Evolutionary conservation across 768 basidiomycete species (phyloP).

Genomic region (Mycena galopus): DNA sequence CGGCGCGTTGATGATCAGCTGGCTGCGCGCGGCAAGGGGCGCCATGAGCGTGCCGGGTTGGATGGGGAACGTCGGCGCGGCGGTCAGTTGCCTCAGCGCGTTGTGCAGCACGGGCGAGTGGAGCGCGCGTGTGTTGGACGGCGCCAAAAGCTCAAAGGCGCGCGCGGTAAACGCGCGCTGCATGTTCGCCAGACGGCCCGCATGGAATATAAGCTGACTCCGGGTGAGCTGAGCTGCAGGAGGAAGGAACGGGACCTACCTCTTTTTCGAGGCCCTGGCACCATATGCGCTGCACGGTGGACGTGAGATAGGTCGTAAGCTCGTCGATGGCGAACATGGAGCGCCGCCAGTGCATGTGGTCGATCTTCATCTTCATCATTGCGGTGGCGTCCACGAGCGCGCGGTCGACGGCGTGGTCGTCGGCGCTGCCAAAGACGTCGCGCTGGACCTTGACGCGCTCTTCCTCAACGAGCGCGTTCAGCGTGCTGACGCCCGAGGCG

Average conservation of each 20-base stretch:
- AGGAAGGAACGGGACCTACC: conserved; percentile 45
- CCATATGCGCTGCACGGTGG: conserved; percentile 56
- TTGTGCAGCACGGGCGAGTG: conserved; percentile 72
- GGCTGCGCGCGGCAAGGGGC: conserved; percentile 65
- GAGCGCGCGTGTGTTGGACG: conserved; percentile 53
- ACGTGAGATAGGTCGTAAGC: conserved; percentile 52
- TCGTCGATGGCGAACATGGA: conserved; percentile 62
- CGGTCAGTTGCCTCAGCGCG: conserved; percentile 63
- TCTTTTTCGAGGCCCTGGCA: conserved; percentile 64
- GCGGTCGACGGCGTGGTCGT: conserved; percentile 47
- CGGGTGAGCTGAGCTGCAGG: not conserved
- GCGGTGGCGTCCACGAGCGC: conserved; percentile 54
- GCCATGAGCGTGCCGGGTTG: conserved; percentile 59
- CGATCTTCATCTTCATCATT: conserved; percentile 55
- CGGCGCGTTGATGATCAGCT: conserved; percentile 67
- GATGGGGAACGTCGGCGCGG: conserved; percentile 61
- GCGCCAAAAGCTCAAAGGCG: conserved; percentile 55
- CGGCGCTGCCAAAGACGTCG: conserved; percentile 52
- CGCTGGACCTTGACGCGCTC: conserved; percentile 49
- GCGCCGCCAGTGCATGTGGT: conserved; percentile 61
- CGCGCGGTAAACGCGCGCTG: conserved; percentile 60
- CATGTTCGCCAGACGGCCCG: conserved; percentile 66
- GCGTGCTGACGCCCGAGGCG: conserved; percentile 47
- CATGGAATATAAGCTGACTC: conserved; percentile 72
- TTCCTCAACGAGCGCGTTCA: conserved; percentile 56